Percentiles rank a stretch among this genome's conserved stretches.
Conservation (phyloP, 1,284 basidiomycete genomes). For the Boletus austroedulis region DNA sequence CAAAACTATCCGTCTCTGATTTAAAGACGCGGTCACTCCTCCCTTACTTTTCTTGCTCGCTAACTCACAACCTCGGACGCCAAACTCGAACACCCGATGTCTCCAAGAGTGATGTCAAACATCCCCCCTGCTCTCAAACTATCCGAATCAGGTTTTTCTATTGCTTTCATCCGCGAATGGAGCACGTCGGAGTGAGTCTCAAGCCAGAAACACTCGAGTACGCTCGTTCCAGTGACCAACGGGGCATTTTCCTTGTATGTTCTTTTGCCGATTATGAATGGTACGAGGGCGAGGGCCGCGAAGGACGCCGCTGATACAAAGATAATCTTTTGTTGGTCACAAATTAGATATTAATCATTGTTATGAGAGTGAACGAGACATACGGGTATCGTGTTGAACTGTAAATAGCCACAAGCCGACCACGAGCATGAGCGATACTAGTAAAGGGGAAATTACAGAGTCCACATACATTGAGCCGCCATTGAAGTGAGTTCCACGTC, state of each 20-base stretch:
- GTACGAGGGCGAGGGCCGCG: neutral
- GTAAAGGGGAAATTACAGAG: neutral
- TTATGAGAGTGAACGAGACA: neutral
- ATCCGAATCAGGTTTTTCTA: neutral
- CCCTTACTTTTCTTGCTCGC: too few relatives aligned
- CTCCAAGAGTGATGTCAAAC: neutral
- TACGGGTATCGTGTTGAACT: neutral
- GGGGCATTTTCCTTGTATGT: neutral
- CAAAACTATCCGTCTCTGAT: too few relatives aligned
- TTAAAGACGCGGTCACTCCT: too few relatives aligned
- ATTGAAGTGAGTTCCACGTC: neutral
- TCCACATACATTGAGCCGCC: neutral
- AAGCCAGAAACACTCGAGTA: conserved; percentile 1
- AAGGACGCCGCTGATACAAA: neutral
- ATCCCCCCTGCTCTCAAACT: neutral
- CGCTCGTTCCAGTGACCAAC: neutral
- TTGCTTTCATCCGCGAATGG: neutral
- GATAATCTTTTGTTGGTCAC: neutral
- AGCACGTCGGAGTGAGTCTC: neutral
- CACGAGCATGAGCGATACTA: neutral
- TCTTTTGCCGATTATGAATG: neutral
- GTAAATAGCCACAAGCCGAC: too few relatives aligned
- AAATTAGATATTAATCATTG: neutral
- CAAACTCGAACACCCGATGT: neutral
- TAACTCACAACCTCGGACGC: neutral